Evolutionary conservation across 768 basidiomycete genomes (phyloP).

Genomic region (Tulasnella sp.): DNA sequence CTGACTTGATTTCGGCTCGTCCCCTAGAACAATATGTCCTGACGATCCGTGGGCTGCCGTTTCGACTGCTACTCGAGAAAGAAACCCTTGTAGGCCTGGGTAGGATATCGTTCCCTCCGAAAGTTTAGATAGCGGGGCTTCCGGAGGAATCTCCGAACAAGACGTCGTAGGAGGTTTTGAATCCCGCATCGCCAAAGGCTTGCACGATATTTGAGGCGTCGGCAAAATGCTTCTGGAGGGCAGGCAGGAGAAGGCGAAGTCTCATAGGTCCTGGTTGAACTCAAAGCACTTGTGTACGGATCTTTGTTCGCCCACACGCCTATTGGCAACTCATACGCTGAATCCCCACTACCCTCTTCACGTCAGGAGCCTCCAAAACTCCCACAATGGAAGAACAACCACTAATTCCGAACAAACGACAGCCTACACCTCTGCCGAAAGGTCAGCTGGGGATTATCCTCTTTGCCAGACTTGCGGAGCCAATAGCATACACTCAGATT

Average conservation of each 20-base stretch:
- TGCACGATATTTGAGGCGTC: slow-evolving; percentile 2
- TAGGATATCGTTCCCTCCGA: not conserved
- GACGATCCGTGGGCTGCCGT: not conserved
- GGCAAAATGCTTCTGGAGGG: not conserved
- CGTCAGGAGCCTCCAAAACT: not conserved
- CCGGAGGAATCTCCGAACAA: slow-evolving; percentile 5
- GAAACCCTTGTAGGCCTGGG: not conserved
- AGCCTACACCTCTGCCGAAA: slow-evolving; percentile 22
- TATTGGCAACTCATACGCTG: no score
- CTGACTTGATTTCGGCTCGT: not conserved
- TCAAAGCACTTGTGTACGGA: not conserved
- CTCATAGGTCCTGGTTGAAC: not conserved
- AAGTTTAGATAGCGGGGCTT: not conserved
- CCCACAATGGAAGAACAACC: not conserved
- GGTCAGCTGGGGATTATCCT: slow-evolving; percentile 20
- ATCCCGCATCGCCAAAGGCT: not conserved
- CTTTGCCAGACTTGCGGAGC: slow-evolving; percentile 22
- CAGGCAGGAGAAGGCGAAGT: not conserved
- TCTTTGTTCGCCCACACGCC: not conserved
- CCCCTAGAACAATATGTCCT: not conserved
- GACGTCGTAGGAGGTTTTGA: slow-evolving; percentile 12
- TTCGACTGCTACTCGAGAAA: not conserved
- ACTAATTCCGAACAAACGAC: not conserved
- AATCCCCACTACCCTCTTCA: no score
- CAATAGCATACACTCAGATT: slow-evolving; percentile 21